Evolutionary conservation across 768 basidiomycete genomes (phyloP).

Genomic region (Amanita brunnescens): DNA sequence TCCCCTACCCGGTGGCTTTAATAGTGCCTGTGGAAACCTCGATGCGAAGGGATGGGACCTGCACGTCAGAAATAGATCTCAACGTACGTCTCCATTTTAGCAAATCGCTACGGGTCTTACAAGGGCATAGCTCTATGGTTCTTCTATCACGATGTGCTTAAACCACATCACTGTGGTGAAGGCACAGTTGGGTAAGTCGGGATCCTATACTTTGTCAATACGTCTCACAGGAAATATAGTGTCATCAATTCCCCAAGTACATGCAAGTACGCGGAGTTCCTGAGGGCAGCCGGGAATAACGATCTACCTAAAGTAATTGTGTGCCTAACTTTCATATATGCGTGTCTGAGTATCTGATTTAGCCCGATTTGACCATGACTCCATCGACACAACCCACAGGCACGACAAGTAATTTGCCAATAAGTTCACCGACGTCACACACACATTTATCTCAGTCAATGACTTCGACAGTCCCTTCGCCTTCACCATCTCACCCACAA

Average conservation of each 20-base stretch:
- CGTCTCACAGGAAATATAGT: constrained; percentile 12
- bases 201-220: neutral
- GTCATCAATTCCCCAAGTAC: constrained; percentile 29
- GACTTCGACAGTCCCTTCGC: neutral
- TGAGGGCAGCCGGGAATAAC: constrained; percentile 20
- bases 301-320: constrained; percentile 17
- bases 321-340: neutral
- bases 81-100: constrained; percentile 14
- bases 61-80: constrained; percentile 23
- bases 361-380: neutral
- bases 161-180: constrained; percentile 26
- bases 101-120: neutral
- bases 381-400: neutral
- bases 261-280: constrained; percentile 16
- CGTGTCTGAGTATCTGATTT: neutral
- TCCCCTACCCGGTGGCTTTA: constrained; percentile 31
- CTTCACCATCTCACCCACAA: neutral
- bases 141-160: constrained; percentile 27
- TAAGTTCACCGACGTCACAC: neutral
- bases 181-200: constrained; percentile 32
- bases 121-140: constrained; percentile 25
- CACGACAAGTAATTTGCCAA: neutral
- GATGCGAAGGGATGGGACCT: constrained; percentile 24
- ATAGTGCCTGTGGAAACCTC: constrained; percentile 22
- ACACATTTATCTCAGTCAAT: neutral